Conservation (phyloP, 352 stramenopile species). For the Pythium dissimile region DNA sequence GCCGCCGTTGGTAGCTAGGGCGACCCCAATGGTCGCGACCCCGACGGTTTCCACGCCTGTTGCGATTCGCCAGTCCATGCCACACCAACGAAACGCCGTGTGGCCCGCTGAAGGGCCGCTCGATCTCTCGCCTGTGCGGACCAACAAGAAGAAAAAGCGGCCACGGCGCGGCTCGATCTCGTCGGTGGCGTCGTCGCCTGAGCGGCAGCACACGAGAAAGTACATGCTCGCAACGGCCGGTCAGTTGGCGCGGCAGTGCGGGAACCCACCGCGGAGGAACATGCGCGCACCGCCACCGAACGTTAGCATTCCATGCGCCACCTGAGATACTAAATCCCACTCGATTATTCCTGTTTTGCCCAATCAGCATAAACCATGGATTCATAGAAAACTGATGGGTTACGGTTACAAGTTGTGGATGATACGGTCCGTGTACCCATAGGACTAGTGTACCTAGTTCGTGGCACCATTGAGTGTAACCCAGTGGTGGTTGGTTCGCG, state of each 20-base stretch:
- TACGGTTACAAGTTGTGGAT: no score
- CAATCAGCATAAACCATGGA: no score
- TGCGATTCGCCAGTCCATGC: constrained; percentile 2
- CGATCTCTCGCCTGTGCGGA: constrained; percentile 19
- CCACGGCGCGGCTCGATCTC: constrained; percentile 42
- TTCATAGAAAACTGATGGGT: no score
- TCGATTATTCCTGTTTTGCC: no score
- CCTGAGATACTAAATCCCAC: background rate
- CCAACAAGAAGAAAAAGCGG: constrained; percentile 66
- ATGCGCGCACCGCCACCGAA: background rate
- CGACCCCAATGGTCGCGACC: background rate
- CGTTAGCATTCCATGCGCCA: constrained; percentile 21
- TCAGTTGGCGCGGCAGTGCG: constrained; percentile 15
- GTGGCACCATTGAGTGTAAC: background rate
- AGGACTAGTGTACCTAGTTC: constrained; percentile 2
- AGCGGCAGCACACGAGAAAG: constrained; percentile 20
- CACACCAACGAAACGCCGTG: background rate
- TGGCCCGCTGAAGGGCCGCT: constrained; percentile 8
- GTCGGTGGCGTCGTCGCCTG: constrained; percentile 28
- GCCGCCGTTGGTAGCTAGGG: background rate
- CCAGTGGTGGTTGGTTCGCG: constrained; percentile 13
- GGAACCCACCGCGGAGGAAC: constrained; percentile 3
- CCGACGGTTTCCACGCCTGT: background rate
- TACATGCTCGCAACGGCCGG: constrained; percentile 22
- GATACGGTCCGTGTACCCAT: no score